Evolutionary conservation across 2,329 filamentous ascomycete genomes (phyloP).

Genomic region (Fusarium cicatricum): DNA sequence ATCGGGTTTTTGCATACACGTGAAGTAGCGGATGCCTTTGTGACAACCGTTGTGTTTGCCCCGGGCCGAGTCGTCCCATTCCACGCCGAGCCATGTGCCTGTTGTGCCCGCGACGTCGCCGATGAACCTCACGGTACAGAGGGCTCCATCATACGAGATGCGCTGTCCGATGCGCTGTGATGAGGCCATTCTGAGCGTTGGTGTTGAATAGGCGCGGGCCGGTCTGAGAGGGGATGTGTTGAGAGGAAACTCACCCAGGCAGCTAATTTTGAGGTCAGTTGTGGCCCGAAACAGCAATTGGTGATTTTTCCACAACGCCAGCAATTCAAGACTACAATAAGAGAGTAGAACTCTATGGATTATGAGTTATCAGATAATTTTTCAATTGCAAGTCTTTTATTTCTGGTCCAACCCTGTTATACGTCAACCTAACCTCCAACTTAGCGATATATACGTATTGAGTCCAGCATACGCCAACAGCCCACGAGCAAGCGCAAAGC

Average conservation of each 20-base stretch:
- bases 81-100: conserved; percentile 89
- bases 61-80: conserved; percentile 89
- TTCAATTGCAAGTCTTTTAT: no score
- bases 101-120: conserved; percentile 79
- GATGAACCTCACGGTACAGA: conserved; percentile 86
- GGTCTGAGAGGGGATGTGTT: neutral
- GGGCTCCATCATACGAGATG: conserved; percentile 77
- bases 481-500: no score
- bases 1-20: conserved; percentile 63
- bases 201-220: neutral
- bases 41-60: conserved; percentile 93
- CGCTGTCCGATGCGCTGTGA: conserved; percentile 71
- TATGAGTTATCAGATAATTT: no score
- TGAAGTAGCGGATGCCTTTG: conserved; percentile 81
- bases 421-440: no score
- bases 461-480: no score
- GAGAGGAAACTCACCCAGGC: conserved; percentile 12
- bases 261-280: conserved; percentile 26
- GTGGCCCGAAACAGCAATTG: conserved; percentile 24
- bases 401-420: no score
- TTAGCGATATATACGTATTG: no score
- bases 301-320: conserved; percentile 61
- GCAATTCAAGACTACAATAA: no score
- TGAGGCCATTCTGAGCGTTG: conserved; percentile 47
- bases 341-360: no score